Conservation (phyloP, 768 basidiomycete species). For the Xerocomellus amylosporus region DNA sequence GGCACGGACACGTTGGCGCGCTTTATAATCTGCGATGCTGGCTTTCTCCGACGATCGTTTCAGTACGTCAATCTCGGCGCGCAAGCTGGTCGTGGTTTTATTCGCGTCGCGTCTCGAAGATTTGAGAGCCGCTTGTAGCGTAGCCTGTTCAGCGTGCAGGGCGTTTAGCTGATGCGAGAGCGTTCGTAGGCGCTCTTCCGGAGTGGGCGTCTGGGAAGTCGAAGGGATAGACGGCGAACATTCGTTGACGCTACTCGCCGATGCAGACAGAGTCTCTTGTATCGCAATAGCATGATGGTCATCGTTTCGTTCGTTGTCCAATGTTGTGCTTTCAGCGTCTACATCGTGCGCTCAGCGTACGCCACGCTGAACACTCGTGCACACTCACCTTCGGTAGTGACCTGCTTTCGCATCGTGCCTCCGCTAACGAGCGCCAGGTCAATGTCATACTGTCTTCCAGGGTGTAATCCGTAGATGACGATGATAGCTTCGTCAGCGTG, state of each 20-base stretch:
- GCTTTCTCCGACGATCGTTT: constrained; percentile 84
- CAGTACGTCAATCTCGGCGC: constrained; percentile 79
- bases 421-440: constrained; percentile 72
- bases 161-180: constrained; percentile 65
- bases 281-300: constrained; percentile 9
- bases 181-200: constrained; percentile 65
- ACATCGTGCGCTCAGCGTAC: constrained; percentile 3
- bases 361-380: constrained; percentile 8
- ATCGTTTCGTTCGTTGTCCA: constrained; percentile 24
- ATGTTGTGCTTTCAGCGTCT: constrained; percentile 22
- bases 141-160: constrained; percentile 64
- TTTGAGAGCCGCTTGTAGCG: constrained; percentile 69
- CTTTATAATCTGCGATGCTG: constrained; percentile 68
- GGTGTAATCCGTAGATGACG: constrained; percentile 85
- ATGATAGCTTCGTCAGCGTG: constrained; percentile 85
- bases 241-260: constrained; percentile 27
- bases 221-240: constrained; percentile 17
- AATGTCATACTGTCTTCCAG: constrained; percentile 87
- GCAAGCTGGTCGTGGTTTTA: constrained; percentile 76
- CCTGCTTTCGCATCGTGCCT: constrained; percentile 59
- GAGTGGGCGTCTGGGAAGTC: constrained; percentile 38
- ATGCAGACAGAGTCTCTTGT: constrained; percentile 21
- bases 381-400: constrained; percentile 61
- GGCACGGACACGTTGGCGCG: constrained; percentile 81
- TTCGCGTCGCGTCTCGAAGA: constrained; percentile 77